phyloP scores from a whole-genome alignment of 2,329 filamentous ascomycete genomes.

The Mollisiaceae sp. region DNA sequence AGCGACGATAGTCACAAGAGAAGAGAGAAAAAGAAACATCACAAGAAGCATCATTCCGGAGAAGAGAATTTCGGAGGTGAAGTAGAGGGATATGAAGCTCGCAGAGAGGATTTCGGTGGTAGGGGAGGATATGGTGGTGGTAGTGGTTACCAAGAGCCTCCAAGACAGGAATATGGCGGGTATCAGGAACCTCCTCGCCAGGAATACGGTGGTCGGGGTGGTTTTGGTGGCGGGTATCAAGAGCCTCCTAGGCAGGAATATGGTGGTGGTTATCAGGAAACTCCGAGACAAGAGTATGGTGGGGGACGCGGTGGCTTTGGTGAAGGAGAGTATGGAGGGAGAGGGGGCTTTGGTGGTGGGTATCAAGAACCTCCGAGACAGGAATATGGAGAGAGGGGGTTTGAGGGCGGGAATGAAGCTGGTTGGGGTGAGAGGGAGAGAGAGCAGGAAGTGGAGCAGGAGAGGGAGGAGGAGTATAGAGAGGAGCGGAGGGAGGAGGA shows the following conservation, averaged over 20 bases:
- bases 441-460: slow-evolving; percentile 20
- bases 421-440: slow-evolving; percentile 25
- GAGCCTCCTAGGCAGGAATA: slow-evolving; percentile 20
- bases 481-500: slow-evolving; percentile 21
- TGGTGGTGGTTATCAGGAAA: slow-evolving; percentile 25
- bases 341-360: slow-evolving; percentile 36
- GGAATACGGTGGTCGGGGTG: slow-evolving; percentile 21
- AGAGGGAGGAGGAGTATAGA: slow-evolving; percentile 20
- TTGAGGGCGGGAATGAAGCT: slow-evolving; percentile 27
- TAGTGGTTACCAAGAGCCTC: slow-evolving; percentile 8
- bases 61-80: slow-evolving; percentile 24
- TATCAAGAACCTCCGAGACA: slow-evolving; percentile 28
- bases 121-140: background rate
- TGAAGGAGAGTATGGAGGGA: slow-evolving; percentile 22
- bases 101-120: slow-evolving; percentile 31
- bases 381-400: background rate
- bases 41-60: slow-evolving; percentile 31
- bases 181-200: background rate
- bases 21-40: slow-evolving; percentile 38
- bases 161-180: slow-evolving; percentile 17
- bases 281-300: slow-evolving; percentile 10
- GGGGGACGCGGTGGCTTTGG: slow-evolving; percentile 4
- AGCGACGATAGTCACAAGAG: slow-evolving; percentile 31
- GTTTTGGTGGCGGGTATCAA: slow-evolving; percentile 23
- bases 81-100: slow-evolving; percentile 18